Evolutionary conservation across 2,329 filamentous ascomycete species (phyloP), one percentile per base, ranked within the genome.

Genomic region (Penicillium nordicum): DNA sequence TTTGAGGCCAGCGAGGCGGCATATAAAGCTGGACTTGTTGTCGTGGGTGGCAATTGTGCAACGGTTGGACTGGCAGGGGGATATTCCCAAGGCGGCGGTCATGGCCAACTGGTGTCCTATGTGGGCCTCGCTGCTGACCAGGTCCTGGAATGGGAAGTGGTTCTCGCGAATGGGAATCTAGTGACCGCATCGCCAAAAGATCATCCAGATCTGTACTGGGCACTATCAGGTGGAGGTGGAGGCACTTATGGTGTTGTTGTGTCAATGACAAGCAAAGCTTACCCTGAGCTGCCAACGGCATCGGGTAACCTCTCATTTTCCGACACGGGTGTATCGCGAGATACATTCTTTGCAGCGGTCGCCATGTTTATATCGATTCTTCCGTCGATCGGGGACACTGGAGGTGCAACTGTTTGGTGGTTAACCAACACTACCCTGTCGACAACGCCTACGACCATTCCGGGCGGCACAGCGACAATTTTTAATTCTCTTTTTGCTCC

Each of bases 41-140:
- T 53, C 25, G 50, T 53, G 4, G 23, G 34, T 10, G 42, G 36
- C 1, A 54, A 49, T 1, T 49, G 42, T n/a, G n/a, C 21, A 27
- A 52, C 54, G 3, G 42, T 62, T 4, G 64, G 64, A 16, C 27
- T 67, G 7, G 52, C 54, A n/a, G 74, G 74, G 2, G 76, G 76
- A 0, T 78, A 73, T 69, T 63, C 67, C 0, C 69, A 72, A 32
- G 74, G 76, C 16, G 77, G 76, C 27, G 76, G 77, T 6, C 76
- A 79, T 41, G 75, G 16, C 59, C 78, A 40, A 73, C 70, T 16
- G 70, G 73, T 2, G 74, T 79, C 60, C 68, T 76, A 58, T 64
- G 76, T n/a, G 67, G 79, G 74, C 0, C 66, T 70, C 2, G 76
- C 76, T 12, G 68, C 69, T 2, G 76, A 60, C 32, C 60, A 57